Conservation (phyloP, 805 yeast species). For the Wickerhamomyces xylosicus region DNA sequence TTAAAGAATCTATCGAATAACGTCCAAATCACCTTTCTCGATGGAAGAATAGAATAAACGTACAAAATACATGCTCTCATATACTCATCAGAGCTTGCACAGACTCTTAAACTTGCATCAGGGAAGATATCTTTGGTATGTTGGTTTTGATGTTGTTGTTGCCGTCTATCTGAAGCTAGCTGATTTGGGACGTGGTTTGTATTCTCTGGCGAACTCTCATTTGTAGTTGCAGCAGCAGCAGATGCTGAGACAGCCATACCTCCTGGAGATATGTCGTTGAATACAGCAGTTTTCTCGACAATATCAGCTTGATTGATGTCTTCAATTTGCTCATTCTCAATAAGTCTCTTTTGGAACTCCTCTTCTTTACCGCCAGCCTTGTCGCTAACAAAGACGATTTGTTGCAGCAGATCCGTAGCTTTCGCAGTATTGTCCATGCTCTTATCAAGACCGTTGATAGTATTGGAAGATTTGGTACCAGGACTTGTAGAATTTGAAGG, state of each 20-base stretch:
- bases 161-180: too few species aligned
- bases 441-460: conserved; percentile 1
- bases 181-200: too few species aligned
- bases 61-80: background rate
- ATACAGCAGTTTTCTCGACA: too few species aligned
- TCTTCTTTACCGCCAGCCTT: conserved; percentile 14
- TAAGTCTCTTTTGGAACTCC: conserved; percentile 22
- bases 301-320: conserved; percentile 20
- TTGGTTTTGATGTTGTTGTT: too few species aligned
- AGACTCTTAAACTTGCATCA: conserved; percentile 1
- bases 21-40: conserved; percentile 14
- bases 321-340: conserved; percentile 28
- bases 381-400: conserved; percentile 13
- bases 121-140: too few species aligned
- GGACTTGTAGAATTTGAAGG: too few species aligned
- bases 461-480: conserved; percentile 1
- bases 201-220: too few species aligned
- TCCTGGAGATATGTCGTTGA: too few species aligned
- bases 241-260: too few species aligned
- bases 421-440: background rate
- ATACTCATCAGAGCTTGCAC: background rate
- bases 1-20: conserved; percentile 14
- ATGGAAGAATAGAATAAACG: conserved; percentile 15
- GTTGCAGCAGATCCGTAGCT: conserved; percentile 11
- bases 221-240: too few species aligned